Percentiles rank a stretch among this genome's conserved stretches.
phyloP scores from a whole-genome alignment of 805 yeast genomes.

The Candida dendrica region DNA sequence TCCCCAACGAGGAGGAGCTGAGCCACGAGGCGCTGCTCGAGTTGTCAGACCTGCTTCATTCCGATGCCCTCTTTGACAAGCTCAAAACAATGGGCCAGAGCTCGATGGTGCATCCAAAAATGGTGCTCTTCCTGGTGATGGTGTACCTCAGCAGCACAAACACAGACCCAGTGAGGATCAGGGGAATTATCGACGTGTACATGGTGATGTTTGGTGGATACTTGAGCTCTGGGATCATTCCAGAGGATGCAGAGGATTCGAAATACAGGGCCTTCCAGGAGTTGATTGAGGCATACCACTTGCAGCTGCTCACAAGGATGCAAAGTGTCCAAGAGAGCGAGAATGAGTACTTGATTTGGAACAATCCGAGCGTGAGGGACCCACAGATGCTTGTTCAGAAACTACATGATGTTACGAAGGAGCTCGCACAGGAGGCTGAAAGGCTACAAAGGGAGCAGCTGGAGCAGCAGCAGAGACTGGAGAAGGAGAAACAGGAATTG shows the following conservation, averaged over 20 bases:
- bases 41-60: conserved; percentile 3
- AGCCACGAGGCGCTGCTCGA: conserved; percentile 1
- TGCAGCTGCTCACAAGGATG: conserved; percentile 12
- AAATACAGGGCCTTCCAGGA: conserved; percentile 8
- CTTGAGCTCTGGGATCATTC: conserved; percentile 1
- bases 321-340: conserved; percentile 14
- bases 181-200: conserved; percentile 16
- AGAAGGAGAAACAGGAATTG: neutral
- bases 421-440: conserved; percentile 3
- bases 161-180: conserved; percentile 9
- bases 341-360: conserved; percentile 13
- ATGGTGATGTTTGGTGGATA: conserved; percentile 4
- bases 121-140: conserved; percentile 12
- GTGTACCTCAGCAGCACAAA: conserved; percentile 16
- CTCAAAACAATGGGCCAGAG: conserved; percentile 6
- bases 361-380: conserved; percentile 11
- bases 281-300: conserved; percentile 16
- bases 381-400: conserved; percentile 8
- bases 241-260: neutral
- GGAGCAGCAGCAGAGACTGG: neutral
- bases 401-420: conserved; percentile 6
- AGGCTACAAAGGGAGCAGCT: conserved; percentile 1
- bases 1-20: neutral
- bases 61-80: conserved; percentile 10
- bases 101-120: conserved; percentile 12